These are phyloP conservation scores for Stemphylium vesicarium DNA, from an alignment of 2,329 filamentous ascomycete genomes.

Conservation along the genomic window DNA sequence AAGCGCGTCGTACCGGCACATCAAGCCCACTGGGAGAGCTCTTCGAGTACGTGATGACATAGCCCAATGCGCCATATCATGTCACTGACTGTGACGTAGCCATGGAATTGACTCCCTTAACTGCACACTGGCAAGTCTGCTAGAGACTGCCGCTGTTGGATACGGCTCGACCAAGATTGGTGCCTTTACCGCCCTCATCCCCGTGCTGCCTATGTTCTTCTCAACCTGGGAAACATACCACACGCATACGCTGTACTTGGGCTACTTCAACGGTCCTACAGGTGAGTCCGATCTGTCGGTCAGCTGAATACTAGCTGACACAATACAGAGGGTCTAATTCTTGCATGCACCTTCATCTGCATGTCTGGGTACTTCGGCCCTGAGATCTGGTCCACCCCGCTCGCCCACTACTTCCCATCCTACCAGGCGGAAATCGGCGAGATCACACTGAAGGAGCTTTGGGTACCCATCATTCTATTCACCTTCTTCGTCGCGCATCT, in stretches of 20 bases:
- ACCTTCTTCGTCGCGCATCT: conserved; percentile 68
- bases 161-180: conserved; percentile 83
- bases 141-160: conserved; percentile 92
- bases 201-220: conserved; percentile 98
- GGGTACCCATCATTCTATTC: conserved; percentile 68
- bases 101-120: conserved; percentile 98
- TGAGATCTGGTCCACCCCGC: conserved; percentile 79
- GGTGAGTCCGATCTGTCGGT: conserved; percentile 35
- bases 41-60: conserved; percentile 70
- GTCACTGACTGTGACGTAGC: conserved; percentile 48
- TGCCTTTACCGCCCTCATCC: conserved; percentile 88
- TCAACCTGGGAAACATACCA: conserved; percentile 99
- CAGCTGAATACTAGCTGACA: conserved; percentile 16
- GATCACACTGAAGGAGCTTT: conserved; percentile 82
- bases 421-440: conserved; percentile 66
- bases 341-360: conserved; percentile 86
- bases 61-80: conserved; percentile 31
- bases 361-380: conserved; percentile 88
- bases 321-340: conserved; percentile 76
- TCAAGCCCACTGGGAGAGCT: conserved; percentile 94
- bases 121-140: conserved; percentile 88
- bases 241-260: conserved; percentile 94
- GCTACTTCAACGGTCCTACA: conserved; percentile 95
- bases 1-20: conserved; percentile 91
- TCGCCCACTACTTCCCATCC: conserved; percentile 62